phyloP scores from a whole-genome alignment of 2,329 filamentous ascomycete genomes.

The Westerdykella ornata region DNA sequence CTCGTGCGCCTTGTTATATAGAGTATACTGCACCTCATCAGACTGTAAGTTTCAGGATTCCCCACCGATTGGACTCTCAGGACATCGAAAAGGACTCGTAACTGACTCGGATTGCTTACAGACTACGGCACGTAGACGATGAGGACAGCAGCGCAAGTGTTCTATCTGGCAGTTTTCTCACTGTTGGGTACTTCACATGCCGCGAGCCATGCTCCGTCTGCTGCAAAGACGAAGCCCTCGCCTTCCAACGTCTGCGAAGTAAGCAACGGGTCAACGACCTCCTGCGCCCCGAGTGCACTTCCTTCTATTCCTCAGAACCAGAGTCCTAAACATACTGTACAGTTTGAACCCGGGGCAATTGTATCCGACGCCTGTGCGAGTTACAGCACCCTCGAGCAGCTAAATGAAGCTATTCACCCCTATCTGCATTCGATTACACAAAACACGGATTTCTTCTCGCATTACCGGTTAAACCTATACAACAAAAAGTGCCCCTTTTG shows the following conservation, averaged over 20 bases:
- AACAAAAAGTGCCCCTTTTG: constrained; percentile 95
- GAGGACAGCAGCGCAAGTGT: constrained; percentile 49
- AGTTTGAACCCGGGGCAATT: constrained; percentile 84
- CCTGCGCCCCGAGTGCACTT: constrained; percentile 11
- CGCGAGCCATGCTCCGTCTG: constrained; percentile 20
- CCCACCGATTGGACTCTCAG: constrained; percentile 3
- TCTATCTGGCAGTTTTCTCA: constrained; percentile 58
- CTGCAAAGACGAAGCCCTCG: constrained; percentile 36
- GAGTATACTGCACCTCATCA: constrained; percentile 1
- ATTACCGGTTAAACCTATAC: constrained; percentile 92
- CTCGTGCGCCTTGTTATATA: constrained; percentile 19
- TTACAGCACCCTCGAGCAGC: constrained; percentile 77
- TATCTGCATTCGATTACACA: constrained; percentile 73
- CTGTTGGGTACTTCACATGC: constrained; percentile 49
- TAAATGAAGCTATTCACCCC: constrained; percentile 73
- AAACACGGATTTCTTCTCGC: constrained; percentile 94
- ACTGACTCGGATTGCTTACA: too few relatives aligned
- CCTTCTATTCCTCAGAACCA: constrained; percentile 12
- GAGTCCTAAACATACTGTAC: constrained; percentile 35
- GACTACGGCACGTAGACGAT: constrained; percentile 31
- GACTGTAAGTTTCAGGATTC: constrained; percentile 16
- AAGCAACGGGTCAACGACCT: constrained; percentile 34
- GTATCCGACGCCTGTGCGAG: constrained; percentile 93
- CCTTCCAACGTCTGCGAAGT: constrained; percentile 51
- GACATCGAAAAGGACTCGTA: constrained; percentile 2